Evolutionary conservation across 306 rosid species (phyloP), one percentile per base, ranked within the genome.

Genomic region (Prunus mongolica): DNA sequence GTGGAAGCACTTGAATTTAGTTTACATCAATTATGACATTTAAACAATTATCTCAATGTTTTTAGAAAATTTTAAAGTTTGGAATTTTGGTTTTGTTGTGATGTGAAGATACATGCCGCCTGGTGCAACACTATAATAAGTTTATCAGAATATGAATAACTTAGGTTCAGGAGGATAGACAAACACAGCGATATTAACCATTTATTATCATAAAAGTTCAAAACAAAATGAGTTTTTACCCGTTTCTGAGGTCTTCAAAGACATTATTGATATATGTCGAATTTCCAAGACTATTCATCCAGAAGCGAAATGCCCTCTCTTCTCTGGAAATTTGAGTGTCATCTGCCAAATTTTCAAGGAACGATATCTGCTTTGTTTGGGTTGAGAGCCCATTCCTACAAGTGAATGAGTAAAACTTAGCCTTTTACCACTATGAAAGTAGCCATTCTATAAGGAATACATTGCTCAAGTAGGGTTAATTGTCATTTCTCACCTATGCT

Each of bases 291-390:
- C 97, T 90, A 76, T 95, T 95, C 73, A 95, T 87, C 99, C 99
- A 95, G 67, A 92, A 89, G 73, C 99, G 96, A 81, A 95, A 95
- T 25, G 91, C 96, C 83, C 91, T 85, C 87, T 95, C 99, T 86
- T 95, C 99, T 85, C 99, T 89, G 0, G 99, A 88, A 72, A 90
- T 89, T 81, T 76, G 93, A 18, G 89, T 76, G 69, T 95, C 97
- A 72, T 92, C 93, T 18, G 93, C 91, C 82, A 80, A 72, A 20
- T 87, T 84, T 78, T 92, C 93, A n/a, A 92, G 92, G 80, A 90
- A 96, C 57, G 96, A 92, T 69, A 77, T 82, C 50, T 90, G 96
- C 71, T 86, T 88, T 74, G 92, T 86, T 76, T 83, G 93, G 28
- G 85, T 73, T 73, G 99, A 84, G 69, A 94, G 97, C 78, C 99